Conservation (phyloP, 139 green algal species). For the Limnomonas spitsbergensis region DNA sequence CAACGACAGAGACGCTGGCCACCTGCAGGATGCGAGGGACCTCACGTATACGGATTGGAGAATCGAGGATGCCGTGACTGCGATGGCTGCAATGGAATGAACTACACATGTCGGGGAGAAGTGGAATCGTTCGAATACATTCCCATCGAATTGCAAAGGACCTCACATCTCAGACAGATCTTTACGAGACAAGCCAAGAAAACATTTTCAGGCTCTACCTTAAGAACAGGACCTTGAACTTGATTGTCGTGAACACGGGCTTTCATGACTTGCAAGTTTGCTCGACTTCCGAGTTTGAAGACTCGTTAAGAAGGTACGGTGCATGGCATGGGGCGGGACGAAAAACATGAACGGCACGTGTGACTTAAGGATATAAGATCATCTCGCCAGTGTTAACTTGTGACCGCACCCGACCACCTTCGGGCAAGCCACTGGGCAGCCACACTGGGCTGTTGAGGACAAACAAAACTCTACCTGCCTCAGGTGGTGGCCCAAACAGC, state of each 20-base stretch:
- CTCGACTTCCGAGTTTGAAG: neutral
- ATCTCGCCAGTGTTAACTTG: too few relatives aligned
- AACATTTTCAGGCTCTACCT: neutral
- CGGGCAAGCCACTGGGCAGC: too few relatives aligned
- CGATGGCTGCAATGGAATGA: neutral
- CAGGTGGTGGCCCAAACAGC: too few relatives aligned
- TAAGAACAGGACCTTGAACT: neutral
- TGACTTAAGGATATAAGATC: neutral
- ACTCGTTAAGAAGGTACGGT: neutral
- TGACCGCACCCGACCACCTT: too few relatives aligned
- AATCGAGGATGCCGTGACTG: neutral
- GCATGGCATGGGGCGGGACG: neutral
- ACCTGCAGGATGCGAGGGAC: neutral
- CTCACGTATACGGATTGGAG: neutral
- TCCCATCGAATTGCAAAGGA: neutral
- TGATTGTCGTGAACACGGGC: neutral
- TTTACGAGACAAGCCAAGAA: constrained; percentile 1
- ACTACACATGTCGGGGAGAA: neutral
- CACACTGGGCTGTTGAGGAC: too few relatives aligned
- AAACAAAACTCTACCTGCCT: too few relatives aligned
- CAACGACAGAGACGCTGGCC: neutral
- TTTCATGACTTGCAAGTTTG: neutral
- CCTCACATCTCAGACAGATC: neutral
- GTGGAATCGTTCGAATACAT: neutral
- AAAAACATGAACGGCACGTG: neutral